A percentile compares a stretch with the other conserved stretches of the same genome.
These are phyloP conservation scores for Aspergillus sp. DNA, from an alignment of 2,329 filamentous ascomycete species.

Conservation along the genomic window DNA sequence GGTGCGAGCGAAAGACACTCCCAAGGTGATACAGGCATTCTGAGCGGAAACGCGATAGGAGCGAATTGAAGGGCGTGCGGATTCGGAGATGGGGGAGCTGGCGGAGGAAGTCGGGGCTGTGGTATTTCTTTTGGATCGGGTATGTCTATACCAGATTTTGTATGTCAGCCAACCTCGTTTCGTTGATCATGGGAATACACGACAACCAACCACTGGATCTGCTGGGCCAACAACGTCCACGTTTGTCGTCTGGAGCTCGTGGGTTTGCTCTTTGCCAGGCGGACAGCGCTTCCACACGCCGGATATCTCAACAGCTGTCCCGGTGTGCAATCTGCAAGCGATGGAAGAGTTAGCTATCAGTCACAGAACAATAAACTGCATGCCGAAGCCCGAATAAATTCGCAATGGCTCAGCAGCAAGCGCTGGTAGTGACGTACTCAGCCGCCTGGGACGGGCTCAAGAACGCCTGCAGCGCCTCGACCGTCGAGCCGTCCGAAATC, in stretches of 20 bases:
- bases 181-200: neutral
- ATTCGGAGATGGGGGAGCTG: slow-evolving; percentile 78
- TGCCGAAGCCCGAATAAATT: too few species aligned
- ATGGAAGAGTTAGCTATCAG: slow-evolving; percentile 2
- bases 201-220: slow-evolving; percentile 60
- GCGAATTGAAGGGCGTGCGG: slow-evolving; percentile 69
- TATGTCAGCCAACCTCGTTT: slow-evolving; percentile 6
- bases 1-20: slow-evolving; percentile 58
- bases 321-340: slow-evolving; percentile 61
- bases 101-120: slow-evolving; percentile 78
- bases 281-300: slow-evolving; percentile 69
- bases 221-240: slow-evolving; percentile 66
- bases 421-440: slow-evolving; percentile 47
- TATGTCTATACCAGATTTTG: slow-evolving; percentile 52
- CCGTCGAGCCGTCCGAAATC: slow-evolving; percentile 77
- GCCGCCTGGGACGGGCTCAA: slow-evolving; percentile 61
- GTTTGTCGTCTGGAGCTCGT: slow-evolving; percentile 68
- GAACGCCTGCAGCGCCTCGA: slow-evolving; percentile 70
- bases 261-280: slow-evolving; percentile 56
- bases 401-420: slow-evolving; percentile 1
- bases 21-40: slow-evolving; percentile 64
- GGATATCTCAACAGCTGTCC: slow-evolving; percentile 65
- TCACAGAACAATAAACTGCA: too few species aligned
- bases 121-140: slow-evolving; percentile 94
- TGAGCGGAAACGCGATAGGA: slow-evolving; percentile 74